A percentile compares a stretch with the other conserved stretches of the same genome.
phyloP scores from a whole-genome alignment of 345 rosid species.

The Firmiana major region DNA sequence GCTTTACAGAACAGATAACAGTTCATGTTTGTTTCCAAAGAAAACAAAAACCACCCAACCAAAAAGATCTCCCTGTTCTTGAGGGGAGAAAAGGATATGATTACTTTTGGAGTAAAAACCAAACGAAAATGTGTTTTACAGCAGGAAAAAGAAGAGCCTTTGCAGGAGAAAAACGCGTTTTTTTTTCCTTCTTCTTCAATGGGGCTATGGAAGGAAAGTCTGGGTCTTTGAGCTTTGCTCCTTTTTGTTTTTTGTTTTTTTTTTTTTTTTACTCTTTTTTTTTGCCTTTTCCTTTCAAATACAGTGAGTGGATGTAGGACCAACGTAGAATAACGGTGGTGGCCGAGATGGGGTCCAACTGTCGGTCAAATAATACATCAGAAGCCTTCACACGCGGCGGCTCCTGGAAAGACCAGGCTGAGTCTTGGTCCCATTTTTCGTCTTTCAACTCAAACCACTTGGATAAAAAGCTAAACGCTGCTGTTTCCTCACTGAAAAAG shows the following conservation, averaged over 20 bases:
- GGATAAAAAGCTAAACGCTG: background rate
- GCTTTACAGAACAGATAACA: background rate
- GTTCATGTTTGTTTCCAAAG: background rate
- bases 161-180: background rate
- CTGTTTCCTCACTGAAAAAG: background rate
- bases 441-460: background rate
- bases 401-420: background rate
- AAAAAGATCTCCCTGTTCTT: background rate
- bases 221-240: background rate
- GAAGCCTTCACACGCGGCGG: conserved; percentile 3
- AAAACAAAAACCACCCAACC: conserved; percentile 6
- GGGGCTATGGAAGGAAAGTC: conserved; percentile 2
- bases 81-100: background rate
- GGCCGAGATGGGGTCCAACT: background rate
- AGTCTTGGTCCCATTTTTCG: background rate
- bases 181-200: background rate
- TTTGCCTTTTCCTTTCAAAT: background rate
- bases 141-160: background rate
- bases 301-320: background rate
- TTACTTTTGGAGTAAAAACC: no score
- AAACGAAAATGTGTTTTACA: background rate
- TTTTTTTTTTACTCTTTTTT: no score
- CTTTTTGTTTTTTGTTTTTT: background rate
- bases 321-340: background rate
- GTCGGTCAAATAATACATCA: conserved; percentile 6